Evolutionary conservation across 805 yeast species (phyloP), one percentile per base, ranked within the genome.

Genomic region (Kurtzmaniella cleridarum): DNA sequence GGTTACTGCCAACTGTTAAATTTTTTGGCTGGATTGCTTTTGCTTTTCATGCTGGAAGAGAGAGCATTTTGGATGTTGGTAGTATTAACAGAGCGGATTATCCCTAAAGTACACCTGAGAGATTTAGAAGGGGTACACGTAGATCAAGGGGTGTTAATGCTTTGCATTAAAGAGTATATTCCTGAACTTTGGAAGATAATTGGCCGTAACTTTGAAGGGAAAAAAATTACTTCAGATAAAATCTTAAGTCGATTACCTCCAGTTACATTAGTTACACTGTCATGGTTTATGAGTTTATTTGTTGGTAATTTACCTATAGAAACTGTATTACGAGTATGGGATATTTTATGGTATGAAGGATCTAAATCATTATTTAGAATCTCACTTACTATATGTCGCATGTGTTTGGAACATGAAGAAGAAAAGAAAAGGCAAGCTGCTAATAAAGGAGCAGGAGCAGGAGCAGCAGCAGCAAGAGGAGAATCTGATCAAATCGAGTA

Each of bases 221-320:
- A 55, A 53, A 59, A 48, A 52, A 60, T 58, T 51, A 64, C 60
- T 38, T 71, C 62, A 27, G 70, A 60, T 50, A 71, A 74, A 52
- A 80, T 86, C 43, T 69, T 91, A 26, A 71, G 78, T 12, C 81
- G 84, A 48, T 63, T 90, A 32, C 98, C 98, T 1, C 95, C 97
- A 2, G 75, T 93, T 3, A 85, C 96, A 1, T 70, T 93, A 34
- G 93, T 95, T 48, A 93, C 98, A 1, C 91, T 96, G 0, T 81
- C 95, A 39, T 93, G 98, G 98, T 93, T 93, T 55, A 91, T 93
- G 98, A 85, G 96, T 51, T 76, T 87, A n/a, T 93, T 85, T 61
- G 88, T 93, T 27, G 96, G 95, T 0, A 79, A 83, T 1, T 61
- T 93, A 18, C 98, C 98, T 0, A 78, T 88, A 16, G 98, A 93